phyloP scores from a whole-genome alignment of 2,329 filamentous ascomycete genomes.

The Paecilomyces formosus region DNA sequence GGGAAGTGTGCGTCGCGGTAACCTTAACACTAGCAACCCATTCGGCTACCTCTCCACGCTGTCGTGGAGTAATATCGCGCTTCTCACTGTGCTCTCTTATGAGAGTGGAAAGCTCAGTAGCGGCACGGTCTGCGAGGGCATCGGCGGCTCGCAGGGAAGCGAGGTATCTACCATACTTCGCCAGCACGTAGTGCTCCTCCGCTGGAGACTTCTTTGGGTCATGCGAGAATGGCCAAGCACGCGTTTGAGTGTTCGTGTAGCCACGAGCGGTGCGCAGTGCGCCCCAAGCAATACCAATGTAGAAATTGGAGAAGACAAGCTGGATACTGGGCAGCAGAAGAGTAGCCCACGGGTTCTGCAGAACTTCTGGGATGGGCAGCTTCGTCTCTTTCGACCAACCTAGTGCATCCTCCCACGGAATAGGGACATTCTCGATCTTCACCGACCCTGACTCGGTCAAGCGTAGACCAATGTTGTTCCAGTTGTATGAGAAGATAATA shows the following conservation, averaged over 20 bases:
- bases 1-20: slow-evolving; percentile 52
- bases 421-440: slow-evolving; percentile 50
- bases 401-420: slow-evolving; percentile 54
- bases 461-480: slow-evolving; percentile 58
- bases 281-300: slow-evolving; percentile 56
- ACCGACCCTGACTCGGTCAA: slow-evolving; percentile 59
- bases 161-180: slow-evolving; percentile 57
- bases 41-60: slow-evolving; percentile 55
- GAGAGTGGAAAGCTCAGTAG: slow-evolving; percentile 40
- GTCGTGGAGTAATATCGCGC: slow-evolving; percentile 42
- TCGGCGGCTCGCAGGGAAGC: slow-evolving; percentile 56
- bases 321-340: slow-evolving; percentile 43
- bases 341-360: background rate
- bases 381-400: slow-evolving; percentile 51
- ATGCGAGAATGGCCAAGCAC: slow-evolving; percentile 58
- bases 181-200: slow-evolving; percentile 60
- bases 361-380: slow-evolving; percentile 38
- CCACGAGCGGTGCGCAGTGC: slow-evolving; percentile 48
- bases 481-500: slow-evolving; percentile 50
- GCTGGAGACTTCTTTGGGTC: slow-evolving; percentile 53
- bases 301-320: slow-evolving; percentile 60
- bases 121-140: slow-evolving; percentile 51
- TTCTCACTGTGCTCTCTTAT: slow-evolving; percentile 38
- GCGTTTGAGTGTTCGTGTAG: slow-evolving; percentile 51
- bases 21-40: slow-evolving; percentile 58